Base-by-base conservation (phyloP, 1,284 basidiomycete species). In the Inonotus hispidus region DNA sequence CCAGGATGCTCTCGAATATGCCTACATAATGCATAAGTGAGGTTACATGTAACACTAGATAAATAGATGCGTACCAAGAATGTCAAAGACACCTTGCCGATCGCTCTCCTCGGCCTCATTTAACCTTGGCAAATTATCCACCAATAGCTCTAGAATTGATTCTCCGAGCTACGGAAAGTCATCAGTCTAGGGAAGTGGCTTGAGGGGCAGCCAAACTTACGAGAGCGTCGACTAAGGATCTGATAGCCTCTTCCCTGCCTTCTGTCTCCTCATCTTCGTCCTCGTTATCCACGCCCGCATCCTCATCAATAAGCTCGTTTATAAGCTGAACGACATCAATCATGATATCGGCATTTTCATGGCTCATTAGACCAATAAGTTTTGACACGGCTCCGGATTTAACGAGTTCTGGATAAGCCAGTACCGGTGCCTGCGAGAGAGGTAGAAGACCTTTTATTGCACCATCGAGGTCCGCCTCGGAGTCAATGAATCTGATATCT, bases 291-390 rank as follows among this genome's bases (percentile, higher is more conserved):
- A 89, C 87, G 1, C 92, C 88, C 1, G 93, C 92, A 69, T 99
- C 96, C 71, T 98, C 96, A 68, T 99, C 96, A 0, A 95, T 96
- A 62, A 98, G 79, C 73, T 99, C 97, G 68, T 95, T 91, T 2
- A 99, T 79, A 27, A 95, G 82, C 70, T 95, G 92, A 21, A 97
- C 85, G 21, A 93, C 89, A 67, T 96, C 93, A 60, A 97, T 89
- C 19, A 92, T 90, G 64, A 98, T 96, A 73, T 98, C 95, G 49
- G 88, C 83, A 70, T 97, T 97, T 73, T 96, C 95, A 70, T 97
- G 93, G 62, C 85, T 89, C 57, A 99, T 83, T 53, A 99, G 81
- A 39, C 89, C 93, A 62, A 92, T 82, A 29, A 99, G 79, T 23
- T 85, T 77, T 21, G 81, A 73, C 2, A 93, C 75, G 16, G 86